Base-by-base conservation (phyloP, 768 basidiomycete genomes). In the Russula lepida region DNA sequence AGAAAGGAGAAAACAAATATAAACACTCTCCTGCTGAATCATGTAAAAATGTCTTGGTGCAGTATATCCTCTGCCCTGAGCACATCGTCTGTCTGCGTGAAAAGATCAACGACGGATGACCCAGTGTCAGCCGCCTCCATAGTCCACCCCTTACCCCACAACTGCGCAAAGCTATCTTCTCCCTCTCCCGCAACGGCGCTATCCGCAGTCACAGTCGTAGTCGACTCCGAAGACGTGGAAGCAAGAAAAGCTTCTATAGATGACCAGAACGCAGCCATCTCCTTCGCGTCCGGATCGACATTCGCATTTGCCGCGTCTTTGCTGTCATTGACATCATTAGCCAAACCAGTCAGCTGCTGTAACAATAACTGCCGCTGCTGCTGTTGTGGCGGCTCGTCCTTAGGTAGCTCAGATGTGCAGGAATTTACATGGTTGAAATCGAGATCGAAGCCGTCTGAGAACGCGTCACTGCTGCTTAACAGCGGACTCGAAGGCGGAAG, bases 401-500 rank as follows among this genome's bases (percentile, higher is more conserved):
- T 28, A 48, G 33, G 23, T 9, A 32, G 55, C 19, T 43, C 28
- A 3, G 49, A 30, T 8, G 39, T 28, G 39, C 23, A 25, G 7
- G 56, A n/a, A 37, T 43, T 49, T 9, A 15, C 4, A 17, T 44
- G n/a, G 19, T 17, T 50, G 19, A 63, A 25, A 30, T 39, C 61
- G 37, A 54, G 66, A 46, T 52, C 62, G 33, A 55, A 66, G 15
- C 60, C 62, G 17, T 74, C 72, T 3, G 59, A 51, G 44, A 60
- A 46, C 9, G 58, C 67, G 37, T 69, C 68, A 13, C 68, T 60
- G 13, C 66, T 59, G 35, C 69, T 55, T 59, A 74, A 69, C 47
- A 78, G 72, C 37, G 73, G 71, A 58, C 73, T 74, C 3, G 73
- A 74, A 0, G 73, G 73, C 12, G 72, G 71, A 7, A 72, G 65